These are phyloP conservation scores for Botrytis fabae DNA, from an alignment of 2,329 filamentous ascomycete species.

Conservation along the genomic window DNA sequence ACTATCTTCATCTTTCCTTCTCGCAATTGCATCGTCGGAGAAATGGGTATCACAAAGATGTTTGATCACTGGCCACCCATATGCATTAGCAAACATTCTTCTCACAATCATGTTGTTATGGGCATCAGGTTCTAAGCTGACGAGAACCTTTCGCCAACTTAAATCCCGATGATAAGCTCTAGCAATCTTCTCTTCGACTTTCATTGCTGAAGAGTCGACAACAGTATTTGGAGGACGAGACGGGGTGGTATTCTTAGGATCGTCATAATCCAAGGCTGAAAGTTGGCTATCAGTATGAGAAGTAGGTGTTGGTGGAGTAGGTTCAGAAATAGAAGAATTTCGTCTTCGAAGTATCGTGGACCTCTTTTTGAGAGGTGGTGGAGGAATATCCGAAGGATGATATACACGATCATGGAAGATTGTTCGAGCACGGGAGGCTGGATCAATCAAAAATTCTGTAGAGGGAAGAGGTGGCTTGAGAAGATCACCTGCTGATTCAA, in stretches of 20 bases:
- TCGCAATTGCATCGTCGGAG: constrained; percentile 67
- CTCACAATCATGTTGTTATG: constrained; percentile 99
- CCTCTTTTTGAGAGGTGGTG: constrained; percentile 66
- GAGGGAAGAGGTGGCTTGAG: constrained; percentile 86
- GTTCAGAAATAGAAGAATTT: constrained; percentile 25
- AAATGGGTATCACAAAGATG: constrained; percentile 96
- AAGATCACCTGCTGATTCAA: constrained; percentile 91
- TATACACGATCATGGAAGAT: constrained; percentile 98
- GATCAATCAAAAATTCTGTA: constrained; percentile 79
- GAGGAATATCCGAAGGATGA: constrained; percentile 88
- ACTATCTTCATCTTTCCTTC: constrained; percentile 67
- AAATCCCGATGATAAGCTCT: constrained; percentile 89
- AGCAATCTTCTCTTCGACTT: constrained; percentile 96
- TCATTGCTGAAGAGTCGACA: constrained; percentile 68
- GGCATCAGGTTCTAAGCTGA: constrained; percentile 91
- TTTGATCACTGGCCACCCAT: constrained; percentile 95
- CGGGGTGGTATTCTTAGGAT: constrained; percentile 50
- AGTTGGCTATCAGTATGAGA: constrained; percentile 48
- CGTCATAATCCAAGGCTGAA: constrained; percentile 53
- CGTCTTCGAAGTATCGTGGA: constrained; percentile 37
- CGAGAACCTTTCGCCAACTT: constrained; percentile 94
- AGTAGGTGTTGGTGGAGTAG: constrained; percentile 30
- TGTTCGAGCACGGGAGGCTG: constrained; percentile 75
- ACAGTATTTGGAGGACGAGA: constrained; percentile 49
- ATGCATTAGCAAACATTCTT: constrained; percentile 94